Conservation (phyloP, 345 rosid genomes). For the Euphorbia peplus region DNA sequence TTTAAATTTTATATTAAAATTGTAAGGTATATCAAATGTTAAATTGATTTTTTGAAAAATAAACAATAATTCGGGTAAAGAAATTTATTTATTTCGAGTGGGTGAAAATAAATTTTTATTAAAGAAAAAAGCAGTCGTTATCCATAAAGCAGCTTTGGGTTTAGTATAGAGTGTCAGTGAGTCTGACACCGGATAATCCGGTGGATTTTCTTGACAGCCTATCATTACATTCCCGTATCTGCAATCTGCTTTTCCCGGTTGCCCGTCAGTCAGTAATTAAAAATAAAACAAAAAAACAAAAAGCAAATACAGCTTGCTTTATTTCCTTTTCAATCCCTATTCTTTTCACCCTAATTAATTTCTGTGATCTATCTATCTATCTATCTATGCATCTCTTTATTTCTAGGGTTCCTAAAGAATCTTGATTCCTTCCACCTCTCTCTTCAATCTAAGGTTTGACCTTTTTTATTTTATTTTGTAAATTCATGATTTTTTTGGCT, state of each 20-base stretch:
- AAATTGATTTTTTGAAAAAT: too few species aligned
- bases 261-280: not conserved
- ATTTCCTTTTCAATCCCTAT: not conserved
- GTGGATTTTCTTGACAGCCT: not conserved
- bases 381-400: not conserved
- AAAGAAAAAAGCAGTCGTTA: too few species aligned
- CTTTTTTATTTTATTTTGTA: not conserved
- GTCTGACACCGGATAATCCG: not conserved
- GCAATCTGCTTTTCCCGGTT: not conserved
- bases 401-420: conserved; percentile 7
- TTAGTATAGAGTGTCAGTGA: not conserved
- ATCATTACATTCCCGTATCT: not conserved
- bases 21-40: too few species aligned
- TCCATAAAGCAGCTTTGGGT: too few species aligned
- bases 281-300: not conserved
- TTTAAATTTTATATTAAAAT: too few species aligned
- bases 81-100: too few species aligned
- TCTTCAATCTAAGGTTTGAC: conserved; percentile 13
- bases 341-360: not conserved
- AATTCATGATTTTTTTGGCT: not conserved
- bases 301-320: not conserved
- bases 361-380: not conserved
- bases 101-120: too few species aligned
- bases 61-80: too few species aligned
- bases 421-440: not conserved